These are phyloP conservation scores for Hawksworthiomyces lignivorus DNA, from an alignment of 2,329 filamentous ascomycete genomes.

Conservation along the genomic window DNA sequence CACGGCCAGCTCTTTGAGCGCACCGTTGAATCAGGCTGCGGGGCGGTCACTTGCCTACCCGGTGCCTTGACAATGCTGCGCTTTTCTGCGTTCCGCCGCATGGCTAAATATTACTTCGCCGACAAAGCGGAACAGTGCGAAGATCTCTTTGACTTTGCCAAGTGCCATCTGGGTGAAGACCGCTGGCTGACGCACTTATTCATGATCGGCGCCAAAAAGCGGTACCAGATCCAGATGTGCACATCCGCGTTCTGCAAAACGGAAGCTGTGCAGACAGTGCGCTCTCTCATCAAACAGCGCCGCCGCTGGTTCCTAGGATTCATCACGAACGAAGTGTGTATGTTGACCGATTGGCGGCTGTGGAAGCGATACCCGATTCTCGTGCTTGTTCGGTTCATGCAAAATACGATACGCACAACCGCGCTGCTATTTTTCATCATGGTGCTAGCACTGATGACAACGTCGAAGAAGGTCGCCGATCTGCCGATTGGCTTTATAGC, in stretches of 20 bases:
- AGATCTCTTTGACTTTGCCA: slow-evolving; percentile 93
- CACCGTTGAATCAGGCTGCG: slow-evolving; percentile 89
- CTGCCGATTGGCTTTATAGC: slow-evolving; percentile 90
- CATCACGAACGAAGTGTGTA: slow-evolving; percentile 96
- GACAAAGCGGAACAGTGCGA: slow-evolving; percentile 94
- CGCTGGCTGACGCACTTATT: slow-evolving; percentile 96
- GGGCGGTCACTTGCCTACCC: slow-evolving; percentile 87
- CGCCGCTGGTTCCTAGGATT: slow-evolving; percentile 95
- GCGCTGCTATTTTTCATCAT: slow-evolving; percentile 92
- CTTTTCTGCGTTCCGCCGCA: slow-evolving; percentile 90
- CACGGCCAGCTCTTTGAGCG: slow-evolving; percentile 95
- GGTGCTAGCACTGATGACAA: slow-evolving; percentile 77
- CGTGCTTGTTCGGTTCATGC: slow-evolving; percentile 81
- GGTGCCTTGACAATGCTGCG: slow-evolving; percentile 93
- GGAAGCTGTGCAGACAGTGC: slow-evolving; percentile 85
- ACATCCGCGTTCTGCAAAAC: slow-evolving; percentile 98
- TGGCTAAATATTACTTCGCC: slow-evolving; percentile 98
- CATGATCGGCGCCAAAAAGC: slow-evolving; percentile 92
- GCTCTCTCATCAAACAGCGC: slow-evolving; percentile 83
- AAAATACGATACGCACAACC: slow-evolving; percentile 93
- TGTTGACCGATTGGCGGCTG: slow-evolving; percentile 88
- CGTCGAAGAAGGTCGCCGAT: slow-evolving; percentile 67
- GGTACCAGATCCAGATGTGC: slow-evolving; percentile 96
- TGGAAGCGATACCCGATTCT: slow-evolving; percentile 89
- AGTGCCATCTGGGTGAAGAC: slow-evolving; percentile 91